Evolutionary conservation across 208 protist genomes (phyloP), one percentile per base, ranked within the genome.

Genomic region (Zelonia costaricensis): DNA sequence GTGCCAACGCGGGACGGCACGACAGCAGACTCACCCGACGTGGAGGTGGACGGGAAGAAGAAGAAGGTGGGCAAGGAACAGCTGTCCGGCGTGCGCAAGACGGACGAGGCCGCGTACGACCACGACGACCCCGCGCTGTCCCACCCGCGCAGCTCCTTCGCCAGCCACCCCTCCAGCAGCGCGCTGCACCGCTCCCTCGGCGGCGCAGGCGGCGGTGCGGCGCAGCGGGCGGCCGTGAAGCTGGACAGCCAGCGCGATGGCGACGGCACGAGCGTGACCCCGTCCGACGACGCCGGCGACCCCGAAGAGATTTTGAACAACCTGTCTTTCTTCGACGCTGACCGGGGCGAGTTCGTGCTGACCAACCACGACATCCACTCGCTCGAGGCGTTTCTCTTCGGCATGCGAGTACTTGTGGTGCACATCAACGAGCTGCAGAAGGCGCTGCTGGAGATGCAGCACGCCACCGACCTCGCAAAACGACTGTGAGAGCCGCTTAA

Each of bases 331-430:
- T 92, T 84, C 48, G 64, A 94, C 48, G 42, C 76, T 1, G 80
- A 90, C 35, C 69, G 68, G 36, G 87, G 84, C 25, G 84, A 88
- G 69, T 92, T 89, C 74, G 74, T 92, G 38, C 69, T 94, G 30
- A 88, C 85, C 12, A 94, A 94, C 57, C 78, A 84, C 52, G 88
- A 94, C 53, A 89, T 94, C 62, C 88, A 94, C 69, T 92, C 85
- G 52, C 62, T 94, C n/a, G 85, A 94, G 76, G 85, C 88, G 5
- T 94, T 92, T 67, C 62, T 94, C 12, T 94, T 94, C 49, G 88
- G 88, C 13, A 85, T 76, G 13, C 76, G 80, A 10, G 85, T 83
- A 1, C 57, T 92, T 4, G 84, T 91, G 7, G 71, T 77, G 3
- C 80, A 91, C 59, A 70, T 94, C 22, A 87, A 87, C 43, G 84